Conservation (phyloP, 495 filamentous ascomycete genomes). For the Penicillium odoratum region DNA sequence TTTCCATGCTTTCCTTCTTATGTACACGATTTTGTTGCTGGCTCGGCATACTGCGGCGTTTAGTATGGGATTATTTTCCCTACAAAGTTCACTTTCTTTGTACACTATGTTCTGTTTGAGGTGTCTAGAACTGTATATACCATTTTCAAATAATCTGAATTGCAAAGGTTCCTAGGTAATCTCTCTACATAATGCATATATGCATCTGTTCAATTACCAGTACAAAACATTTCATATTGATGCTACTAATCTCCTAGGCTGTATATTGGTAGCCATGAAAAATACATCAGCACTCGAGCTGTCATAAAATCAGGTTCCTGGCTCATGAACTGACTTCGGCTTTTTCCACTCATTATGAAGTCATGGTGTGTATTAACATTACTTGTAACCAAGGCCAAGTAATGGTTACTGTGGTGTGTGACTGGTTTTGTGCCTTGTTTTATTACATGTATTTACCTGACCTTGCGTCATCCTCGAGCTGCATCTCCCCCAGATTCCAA, state of each 20-base stretch:
- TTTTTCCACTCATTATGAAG: constrained; percentile 15
- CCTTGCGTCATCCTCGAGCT: constrained; percentile 10
- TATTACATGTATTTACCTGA: constrained; percentile 8
- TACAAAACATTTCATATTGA: too few species aligned
- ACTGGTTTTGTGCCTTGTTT: background rate
- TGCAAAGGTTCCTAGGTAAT: too few species aligned
- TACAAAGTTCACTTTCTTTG: constrained; percentile 1
- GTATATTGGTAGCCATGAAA: background rate
- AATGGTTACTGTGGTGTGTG: background rate
- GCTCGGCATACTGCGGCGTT: constrained; percentile 15
- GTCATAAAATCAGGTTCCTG: background rate
- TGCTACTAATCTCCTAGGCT: background rate
- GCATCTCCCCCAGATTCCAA: constrained; percentile 3
- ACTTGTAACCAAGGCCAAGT: constrained; percentile 1
- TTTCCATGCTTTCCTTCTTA: background rate
- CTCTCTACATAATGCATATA: background rate
- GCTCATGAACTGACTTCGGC: background rate
- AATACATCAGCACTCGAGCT: background rate
- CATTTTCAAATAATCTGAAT: background rate
- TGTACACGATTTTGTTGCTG: background rate
- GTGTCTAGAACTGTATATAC: constrained; percentile 1
- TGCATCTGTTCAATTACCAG: background rate
- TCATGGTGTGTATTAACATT: constrained; percentile 14
- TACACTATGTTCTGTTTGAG: background rate
- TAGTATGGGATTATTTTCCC: background rate